A percentile compares a stretch with the other conserved stretches of the same genome.
These are phyloP conservation scores for Stropharia rugosoannulata DNA, from an alignment of 768 basidiomycete genomes.

Conservation along the genomic window DNA sequence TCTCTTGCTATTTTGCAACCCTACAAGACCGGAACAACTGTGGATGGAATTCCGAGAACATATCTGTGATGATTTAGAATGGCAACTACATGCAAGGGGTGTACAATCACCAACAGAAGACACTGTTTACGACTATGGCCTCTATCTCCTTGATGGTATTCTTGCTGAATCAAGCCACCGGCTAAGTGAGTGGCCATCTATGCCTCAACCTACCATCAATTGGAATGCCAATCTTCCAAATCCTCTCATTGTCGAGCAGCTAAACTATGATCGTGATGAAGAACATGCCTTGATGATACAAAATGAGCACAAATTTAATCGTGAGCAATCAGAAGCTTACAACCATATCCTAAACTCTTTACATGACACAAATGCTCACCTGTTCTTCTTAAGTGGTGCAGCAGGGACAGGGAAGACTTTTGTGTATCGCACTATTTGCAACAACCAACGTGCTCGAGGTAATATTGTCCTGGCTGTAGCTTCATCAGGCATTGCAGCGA, in stretches of 20 bases:
- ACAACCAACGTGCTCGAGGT: slow-evolving; percentile 15
- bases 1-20: slow-evolving; percentile 34
- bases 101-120: too few relatives aligned
- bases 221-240: slow-evolving; percentile 20
- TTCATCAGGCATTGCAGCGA: slow-evolving; percentile 48
- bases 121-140: slow-evolving; percentile 23
- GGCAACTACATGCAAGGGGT: slow-evolving; percentile 30
- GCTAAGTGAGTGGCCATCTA: slow-evolving; percentile 22
- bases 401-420: slow-evolving; percentile 49
- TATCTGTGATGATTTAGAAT: slow-evolving; percentile 42
- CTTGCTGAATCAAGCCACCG: slow-evolving; percentile 19
- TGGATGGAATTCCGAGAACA: slow-evolving; percentile 32
- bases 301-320: too few relatives aligned
- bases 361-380: slow-evolving; percentile 6
- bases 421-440: slow-evolving; percentile 34
- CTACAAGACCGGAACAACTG: slow-evolving; percentile 28
- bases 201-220: slow-evolving; percentile 26
- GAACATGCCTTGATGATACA: not conserved
- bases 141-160: slow-evolving; percentile 33
- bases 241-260: slow-evolving; percentile 17
- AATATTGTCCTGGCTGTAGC: slow-evolving; percentile 26
- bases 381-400: slow-evolving; percentile 41
- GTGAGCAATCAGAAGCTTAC: not conserved
- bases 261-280: not conserved
- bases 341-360: not conserved